Percentiles rank a stretch among this genome's conserved stretches.
Conservation (phyloP, 768 basidiomycete species). For the Sarcomyxa edulis region DNA sequence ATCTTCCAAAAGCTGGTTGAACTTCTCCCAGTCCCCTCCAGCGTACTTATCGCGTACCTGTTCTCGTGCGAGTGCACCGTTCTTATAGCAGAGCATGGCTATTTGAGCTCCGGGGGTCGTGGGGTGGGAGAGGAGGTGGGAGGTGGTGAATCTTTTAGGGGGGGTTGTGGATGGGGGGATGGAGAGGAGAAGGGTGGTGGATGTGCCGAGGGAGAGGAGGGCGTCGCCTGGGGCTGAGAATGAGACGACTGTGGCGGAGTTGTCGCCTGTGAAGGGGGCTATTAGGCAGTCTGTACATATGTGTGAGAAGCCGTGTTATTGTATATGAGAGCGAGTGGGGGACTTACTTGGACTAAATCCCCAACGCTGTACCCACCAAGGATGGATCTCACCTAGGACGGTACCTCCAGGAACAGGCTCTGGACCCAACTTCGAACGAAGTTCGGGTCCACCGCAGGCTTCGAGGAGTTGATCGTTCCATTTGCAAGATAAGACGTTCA, state of each 20-base stretch:
- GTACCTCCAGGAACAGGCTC: conserved; percentile 75
- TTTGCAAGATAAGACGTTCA: conserved; percentile 66
- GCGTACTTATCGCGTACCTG: conserved; percentile 66
- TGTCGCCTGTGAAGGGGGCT: conserved; percentile 86
- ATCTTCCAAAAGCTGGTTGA: conserved; percentile 58
- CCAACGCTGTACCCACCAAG: conserved; percentile 74
- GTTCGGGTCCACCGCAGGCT: conserved; percentile 61
- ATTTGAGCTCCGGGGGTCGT: conserved; percentile 60
- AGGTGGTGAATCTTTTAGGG: conserved; percentile 68
- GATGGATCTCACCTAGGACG: conserved; percentile 55
- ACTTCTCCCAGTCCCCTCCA: conserved; percentile 56
- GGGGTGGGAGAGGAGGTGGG: conserved; percentile 71
- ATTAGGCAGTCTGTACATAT: conserved; percentile 58
- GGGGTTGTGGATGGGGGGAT: conserved; percentile 60
- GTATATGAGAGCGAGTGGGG: background rate
- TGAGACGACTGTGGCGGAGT: conserved; percentile 78
- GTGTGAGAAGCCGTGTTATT: no score
- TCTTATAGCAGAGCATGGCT: conserved; percentile 91
- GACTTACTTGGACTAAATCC: conserved; percentile 59
- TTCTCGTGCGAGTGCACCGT: conserved; percentile 79
- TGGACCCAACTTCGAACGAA: conserved; percentile 65
- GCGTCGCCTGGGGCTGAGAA: conserved; percentile 76
- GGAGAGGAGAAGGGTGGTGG: conserved; percentile 80
- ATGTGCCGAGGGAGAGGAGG: conserved; percentile 82
- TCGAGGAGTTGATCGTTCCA: conserved; percentile 70